phyloP scores from a whole-genome alignment of 352 stramenopile species.

The Aphanomyces cochlioides region DNA sequence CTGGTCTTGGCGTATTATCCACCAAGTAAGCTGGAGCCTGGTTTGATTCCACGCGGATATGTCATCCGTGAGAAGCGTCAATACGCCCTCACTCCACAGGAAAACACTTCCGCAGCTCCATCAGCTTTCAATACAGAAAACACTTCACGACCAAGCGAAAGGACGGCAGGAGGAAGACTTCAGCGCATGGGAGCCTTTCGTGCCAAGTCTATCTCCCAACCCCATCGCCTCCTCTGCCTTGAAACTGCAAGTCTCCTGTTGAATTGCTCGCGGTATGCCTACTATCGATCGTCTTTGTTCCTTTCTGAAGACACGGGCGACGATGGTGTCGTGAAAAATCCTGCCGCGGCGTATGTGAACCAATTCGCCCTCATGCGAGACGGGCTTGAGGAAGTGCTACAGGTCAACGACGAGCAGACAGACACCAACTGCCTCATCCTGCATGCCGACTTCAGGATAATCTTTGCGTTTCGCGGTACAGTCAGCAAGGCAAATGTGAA shows the following conservation, averaged over 20 bases:
- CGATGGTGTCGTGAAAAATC: background rate
- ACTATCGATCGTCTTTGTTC: constrained; percentile 20
- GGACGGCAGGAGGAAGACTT: background rate
- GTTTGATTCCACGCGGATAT: constrained; percentile 15
- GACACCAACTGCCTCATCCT: constrained; percentile 46
- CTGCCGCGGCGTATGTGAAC: constrained; percentile 17
- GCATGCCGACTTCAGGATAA: constrained; percentile 35
- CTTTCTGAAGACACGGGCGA: constrained; percentile 1
- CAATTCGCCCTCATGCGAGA: constrained; percentile 8
- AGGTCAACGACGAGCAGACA: constrained; percentile 38
- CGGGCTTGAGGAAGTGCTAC: constrained; percentile 28
- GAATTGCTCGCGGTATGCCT: constrained; percentile 18
- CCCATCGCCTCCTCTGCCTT: constrained; percentile 14
- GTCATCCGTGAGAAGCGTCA: constrained; percentile 22
- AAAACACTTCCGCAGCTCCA: background rate
- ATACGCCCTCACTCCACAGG: constrained; percentile 11
- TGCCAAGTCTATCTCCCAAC: constrained; percentile 6
- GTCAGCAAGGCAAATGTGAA: constrained; percentile 44
- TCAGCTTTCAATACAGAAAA: background rate
- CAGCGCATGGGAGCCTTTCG: constrained; percentile 5
- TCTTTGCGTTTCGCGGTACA: constrained; percentile 44
- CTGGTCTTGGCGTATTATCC: constrained; percentile 20
- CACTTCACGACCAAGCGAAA: background rate
- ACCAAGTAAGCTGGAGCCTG: background rate
- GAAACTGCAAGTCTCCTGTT: constrained; percentile 20